Evolutionary conservation across 2,329 filamentous ascomycete genomes (phyloP).

Genomic region (Fusarium acutatum): DNA sequence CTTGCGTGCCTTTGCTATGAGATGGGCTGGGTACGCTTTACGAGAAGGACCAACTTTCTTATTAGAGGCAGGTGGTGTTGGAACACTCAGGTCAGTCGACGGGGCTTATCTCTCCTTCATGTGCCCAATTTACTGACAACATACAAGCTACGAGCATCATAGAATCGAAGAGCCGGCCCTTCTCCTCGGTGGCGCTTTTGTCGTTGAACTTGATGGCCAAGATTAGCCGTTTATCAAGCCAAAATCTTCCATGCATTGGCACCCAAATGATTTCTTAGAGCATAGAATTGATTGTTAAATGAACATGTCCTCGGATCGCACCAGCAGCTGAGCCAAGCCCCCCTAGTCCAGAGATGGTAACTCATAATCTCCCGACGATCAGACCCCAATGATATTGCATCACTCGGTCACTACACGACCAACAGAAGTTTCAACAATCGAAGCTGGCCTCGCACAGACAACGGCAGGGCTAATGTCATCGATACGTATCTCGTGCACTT

Average conservation of each 20-base stretch:
- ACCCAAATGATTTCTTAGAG: not conserved
- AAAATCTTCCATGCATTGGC: not conserved
- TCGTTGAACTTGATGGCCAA: slow-evolving; percentile 52
- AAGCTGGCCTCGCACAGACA: slow-evolving; percentile 21
- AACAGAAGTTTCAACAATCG: slow-evolving; percentile 9
- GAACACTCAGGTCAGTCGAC: slow-evolving; percentile 72
- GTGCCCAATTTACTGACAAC: slow-evolving; percentile 4
- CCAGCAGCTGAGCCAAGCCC: not conserved
- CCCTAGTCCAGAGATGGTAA: slow-evolving; percentile 14
- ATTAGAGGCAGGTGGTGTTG: slow-evolving; percentile 88
- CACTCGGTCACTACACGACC: not conserved
- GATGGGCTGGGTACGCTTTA: slow-evolving; percentile 80
- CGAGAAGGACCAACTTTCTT: slow-evolving; percentile 80
- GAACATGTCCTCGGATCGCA: slow-evolving; percentile 6
- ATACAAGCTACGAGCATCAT: slow-evolving; percentile 77
- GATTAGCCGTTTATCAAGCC: not conserved
- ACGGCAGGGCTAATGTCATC: not conserved
- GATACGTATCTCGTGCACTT: not conserved
- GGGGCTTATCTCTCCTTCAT: not conserved
- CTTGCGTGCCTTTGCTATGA: slow-evolving; percentile 84
- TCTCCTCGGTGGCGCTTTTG: slow-evolving; percentile 77
- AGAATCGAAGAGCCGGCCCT: slow-evolving; percentile 82
- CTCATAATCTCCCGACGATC: slow-evolving; percentile 15
- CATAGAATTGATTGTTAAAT: slow-evolving; percentile 24
- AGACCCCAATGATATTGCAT: slow-evolving; percentile 16